A percentile compares a stretch with the other conserved stretches of the same genome.
phyloP scores from a whole-genome alignment of 371 early-diverging fungal genomes.

The Choanephora cucurbitarum region DNA sequence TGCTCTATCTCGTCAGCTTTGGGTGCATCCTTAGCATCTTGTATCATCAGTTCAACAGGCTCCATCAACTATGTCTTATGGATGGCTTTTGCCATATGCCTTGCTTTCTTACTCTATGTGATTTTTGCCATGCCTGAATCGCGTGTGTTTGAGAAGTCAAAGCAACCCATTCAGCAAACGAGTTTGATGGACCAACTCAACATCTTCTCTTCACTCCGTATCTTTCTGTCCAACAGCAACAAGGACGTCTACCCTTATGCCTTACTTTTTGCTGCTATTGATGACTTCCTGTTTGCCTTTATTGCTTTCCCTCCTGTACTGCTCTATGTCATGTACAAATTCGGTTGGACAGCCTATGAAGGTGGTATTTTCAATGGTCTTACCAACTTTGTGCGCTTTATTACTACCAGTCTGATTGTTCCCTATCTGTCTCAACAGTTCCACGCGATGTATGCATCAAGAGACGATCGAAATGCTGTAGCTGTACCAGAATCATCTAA shows the following conservation, averaged over 20 bases:
- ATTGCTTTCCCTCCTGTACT: constrained; percentile 36
- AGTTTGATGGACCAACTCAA: constrained; percentile 28
- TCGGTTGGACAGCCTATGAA: constrained; percentile 51
- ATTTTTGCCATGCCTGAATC: constrained; percentile 53
- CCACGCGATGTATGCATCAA: constrained; percentile 7
- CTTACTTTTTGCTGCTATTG: constrained; percentile 25
- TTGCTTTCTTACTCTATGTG: constrained; percentile 26
- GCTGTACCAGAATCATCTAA: background rate
- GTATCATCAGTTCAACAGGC: constrained; percentile 24
- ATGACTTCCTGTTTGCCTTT: constrained; percentile 28
- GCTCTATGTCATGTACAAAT: constrained; percentile 49
- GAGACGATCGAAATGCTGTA: background rate
- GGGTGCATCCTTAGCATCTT: constrained; percentile 27
- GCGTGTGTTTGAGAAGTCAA: constrained; percentile 1
- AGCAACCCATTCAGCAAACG: background rate
- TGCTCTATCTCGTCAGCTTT: constrained; percentile 20
- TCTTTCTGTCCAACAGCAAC: constrained; percentile 19
- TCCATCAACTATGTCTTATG: constrained; percentile 37
- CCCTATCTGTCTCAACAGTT: constrained; percentile 34
- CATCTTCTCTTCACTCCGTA: constrained; percentile 38
- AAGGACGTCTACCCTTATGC: constrained; percentile 22
- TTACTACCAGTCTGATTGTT: constrained; percentile 25
- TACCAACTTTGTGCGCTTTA: constrained; percentile 16
- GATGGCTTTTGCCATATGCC: constrained; percentile 22
- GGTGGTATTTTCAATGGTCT: constrained; percentile 40